Percentiles rank a stretch among this genome's conserved stretches.
phyloP scores from a whole-genome alignment of 805 yeast species.

The Isabelozyma pseudorhagii region DNA sequence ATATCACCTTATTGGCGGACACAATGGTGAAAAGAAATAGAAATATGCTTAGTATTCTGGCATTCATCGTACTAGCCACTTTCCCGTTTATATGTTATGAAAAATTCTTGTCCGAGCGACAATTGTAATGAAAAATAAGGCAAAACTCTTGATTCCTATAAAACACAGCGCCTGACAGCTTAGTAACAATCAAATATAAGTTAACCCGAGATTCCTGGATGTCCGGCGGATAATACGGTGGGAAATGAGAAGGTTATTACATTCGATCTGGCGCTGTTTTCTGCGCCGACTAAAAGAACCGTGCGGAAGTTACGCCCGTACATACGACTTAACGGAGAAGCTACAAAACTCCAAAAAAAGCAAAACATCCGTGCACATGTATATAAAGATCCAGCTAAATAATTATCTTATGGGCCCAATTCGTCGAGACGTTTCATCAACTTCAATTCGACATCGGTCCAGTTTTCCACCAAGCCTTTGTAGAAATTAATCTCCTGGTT shows the following conservation, averaged over 20 bases:
- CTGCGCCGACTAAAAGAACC: no score
- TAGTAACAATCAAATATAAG: no score
- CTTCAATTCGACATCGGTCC: slow-evolving; percentile 56
- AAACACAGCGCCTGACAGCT: no score
- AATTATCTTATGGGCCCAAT: slow-evolving; percentile 6
- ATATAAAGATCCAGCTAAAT: background rate
- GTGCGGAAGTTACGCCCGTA: background rate
- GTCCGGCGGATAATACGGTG: background rate
- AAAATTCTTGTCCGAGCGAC: no score
- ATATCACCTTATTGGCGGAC: slow-evolving; percentile 43
- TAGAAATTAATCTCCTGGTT: slow-evolving; percentile 75
- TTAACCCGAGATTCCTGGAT: background rate
- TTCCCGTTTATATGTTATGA: background rate
- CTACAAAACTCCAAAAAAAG: no score
- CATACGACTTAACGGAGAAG: background rate
- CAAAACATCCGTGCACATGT: background rate
- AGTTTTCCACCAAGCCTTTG: slow-evolving; percentile 60
- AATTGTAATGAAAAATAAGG: no score
- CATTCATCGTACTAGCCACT: background rate
- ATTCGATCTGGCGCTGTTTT: no score
- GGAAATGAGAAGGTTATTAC: background rate
- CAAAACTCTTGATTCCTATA: no score
- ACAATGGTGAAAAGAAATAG: background rate
- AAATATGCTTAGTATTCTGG: background rate
- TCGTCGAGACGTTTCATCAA: slow-evolving; percentile 22